Conservation (phyloP, 2,329 filamentous ascomycete species). For the Aspergillus chevalieri region DNA sequence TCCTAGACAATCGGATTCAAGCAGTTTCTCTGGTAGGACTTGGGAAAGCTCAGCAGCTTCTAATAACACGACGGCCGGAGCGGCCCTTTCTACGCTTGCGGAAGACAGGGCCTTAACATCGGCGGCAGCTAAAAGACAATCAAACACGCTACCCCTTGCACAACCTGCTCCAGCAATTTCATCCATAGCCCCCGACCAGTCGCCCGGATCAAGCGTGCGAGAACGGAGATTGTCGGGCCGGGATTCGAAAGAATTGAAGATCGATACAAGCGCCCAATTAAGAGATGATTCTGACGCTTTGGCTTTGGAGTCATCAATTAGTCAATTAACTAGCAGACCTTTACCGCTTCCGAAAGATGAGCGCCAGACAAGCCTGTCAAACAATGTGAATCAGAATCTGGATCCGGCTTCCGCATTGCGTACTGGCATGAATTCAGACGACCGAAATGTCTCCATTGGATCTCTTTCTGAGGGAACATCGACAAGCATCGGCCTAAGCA, state of each 20-base stretch:
- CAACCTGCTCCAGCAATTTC: slow-evolving; percentile 37
- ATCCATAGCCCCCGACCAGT: slow-evolving; percentile 1
- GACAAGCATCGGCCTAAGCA: slow-evolving; percentile 36
- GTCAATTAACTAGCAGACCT: slow-evolving; percentile 15
- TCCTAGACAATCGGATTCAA: slow-evolving; percentile 76
- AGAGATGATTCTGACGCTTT: slow-evolving; percentile 17
- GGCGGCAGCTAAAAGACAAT: slow-evolving; percentile 27
- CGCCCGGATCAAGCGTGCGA: slow-evolving; percentile 51
- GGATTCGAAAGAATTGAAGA: slow-evolving; percentile 76
- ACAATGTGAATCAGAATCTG: slow-evolving; percentile 7
- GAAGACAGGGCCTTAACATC: slow-evolving; percentile 49
- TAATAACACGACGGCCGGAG: slow-evolving; percentile 63
- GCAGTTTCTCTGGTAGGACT: slow-evolving; percentile 67
- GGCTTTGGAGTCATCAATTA: slow-evolving; percentile 22
- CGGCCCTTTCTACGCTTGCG: slow-evolving; percentile 64
- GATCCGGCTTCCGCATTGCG: slow-evolving; percentile 9
- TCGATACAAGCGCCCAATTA: slow-evolving; percentile 60
- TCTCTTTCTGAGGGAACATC: slow-evolving; percentile 35
- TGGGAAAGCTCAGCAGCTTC: slow-evolving; percentile 76
- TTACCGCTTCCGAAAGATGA: slow-evolving; percentile 27
- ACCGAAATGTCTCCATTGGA: slow-evolving; percentile 27
- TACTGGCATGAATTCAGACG: slow-evolving; percentile 20
- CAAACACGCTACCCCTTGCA: slow-evolving; percentile 27
- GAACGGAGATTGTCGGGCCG: slow-evolving; percentile 74
- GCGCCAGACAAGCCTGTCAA: slow-evolving; percentile 12